Evolutionary conservation across 148 eudicot genomes (phyloP).

Genomic region (Oxyria digyna): DNA sequence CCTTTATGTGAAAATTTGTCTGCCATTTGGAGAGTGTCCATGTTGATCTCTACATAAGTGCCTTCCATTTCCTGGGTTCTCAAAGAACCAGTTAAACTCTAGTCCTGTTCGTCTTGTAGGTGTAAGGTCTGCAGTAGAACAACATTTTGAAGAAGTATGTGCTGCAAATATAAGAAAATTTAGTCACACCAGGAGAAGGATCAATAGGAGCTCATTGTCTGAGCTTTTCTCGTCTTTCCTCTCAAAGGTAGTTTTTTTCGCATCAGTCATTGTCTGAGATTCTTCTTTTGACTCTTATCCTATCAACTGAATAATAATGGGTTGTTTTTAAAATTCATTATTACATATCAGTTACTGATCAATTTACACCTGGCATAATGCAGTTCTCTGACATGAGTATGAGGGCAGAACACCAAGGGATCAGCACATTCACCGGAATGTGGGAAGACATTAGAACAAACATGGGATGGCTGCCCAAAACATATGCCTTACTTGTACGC

Average conservation of each 20-base stretch:
- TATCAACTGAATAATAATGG: not conserved
- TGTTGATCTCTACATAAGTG: not conserved
- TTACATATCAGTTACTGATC: not conserved
- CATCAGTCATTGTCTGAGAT: no score
- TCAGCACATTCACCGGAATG: slow-evolving; percentile 50
- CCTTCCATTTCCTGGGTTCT: not conserved
- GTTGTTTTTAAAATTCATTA: not conserved
- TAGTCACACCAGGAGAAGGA: slow-evolving; percentile 25
- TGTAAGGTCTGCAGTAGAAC: slow-evolving; percentile 64
- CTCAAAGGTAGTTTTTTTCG: slow-evolving; percentile 36
- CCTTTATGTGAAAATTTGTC: not conserved
- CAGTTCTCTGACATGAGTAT: slow-evolving; percentile 59
- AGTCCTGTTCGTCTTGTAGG: slow-evolving; percentile 32
- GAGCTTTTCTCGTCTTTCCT: slow-evolving; percentile 75
- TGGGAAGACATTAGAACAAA: slow-evolving; percentile 60
- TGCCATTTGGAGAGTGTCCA: not conserved
- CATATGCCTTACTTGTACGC: slow-evolving; percentile 66
- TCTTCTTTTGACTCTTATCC: not conserved
- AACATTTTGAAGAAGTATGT: slow-evolving; percentile 46
- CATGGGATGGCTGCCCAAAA: slow-evolving; percentile 84
- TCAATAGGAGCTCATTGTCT: slow-evolving; percentile 48
- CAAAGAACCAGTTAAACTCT: not conserved
- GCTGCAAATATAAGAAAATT: slow-evolving; percentile 43
- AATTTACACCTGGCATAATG: slow-evolving; percentile 3
- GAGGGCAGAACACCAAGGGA: slow-evolving; percentile 57